These are phyloP conservation scores for Margaritispora aquatica DNA, from an alignment of 495 filamentous ascomycete genomes.

Conservation along the genomic window DNA sequence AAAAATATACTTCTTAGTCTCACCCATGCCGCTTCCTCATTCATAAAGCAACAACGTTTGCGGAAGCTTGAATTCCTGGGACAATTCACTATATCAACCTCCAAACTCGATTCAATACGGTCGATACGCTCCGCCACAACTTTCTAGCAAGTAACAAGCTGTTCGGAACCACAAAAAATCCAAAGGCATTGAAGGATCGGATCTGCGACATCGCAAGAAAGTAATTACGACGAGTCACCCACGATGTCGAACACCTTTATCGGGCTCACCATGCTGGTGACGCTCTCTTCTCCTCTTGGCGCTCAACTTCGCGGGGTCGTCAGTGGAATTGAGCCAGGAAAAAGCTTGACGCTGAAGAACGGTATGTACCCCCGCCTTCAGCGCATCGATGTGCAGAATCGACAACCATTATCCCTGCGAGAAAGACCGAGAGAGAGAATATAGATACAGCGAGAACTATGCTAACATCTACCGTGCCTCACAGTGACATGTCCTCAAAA, in stretches of 20 bases:
- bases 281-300: slow-evolving; percentile 58
- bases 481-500: slow-evolving; percentile 21
- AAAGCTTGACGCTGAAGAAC: slow-evolving; percentile 68
- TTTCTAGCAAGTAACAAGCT: too few species aligned
- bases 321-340: slow-evolving; percentile 59
- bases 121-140: too few species aligned
- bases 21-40: background rate
- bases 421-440: too few species aligned
- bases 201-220: background rate
- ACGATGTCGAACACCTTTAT: slow-evolving; percentile 53
- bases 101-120: background rate
- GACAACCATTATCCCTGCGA: background rate
- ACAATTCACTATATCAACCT: too few species aligned
- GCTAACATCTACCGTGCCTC: slow-evolving; percentile 12
- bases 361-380: slow-evolving; percentile 45
- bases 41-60: background rate
- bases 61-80: too few species aligned
- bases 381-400: background rate
- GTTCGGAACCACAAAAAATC: too few species aligned
- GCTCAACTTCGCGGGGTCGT: slow-evolving; percentile 68
- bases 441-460: background rate
- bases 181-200: background rate
- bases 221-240: background rate
- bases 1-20: background rate
- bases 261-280: slow-evolving; percentile 72